phyloP scores from a whole-genome alignment of 345 rosid species.

The Physaria fendleri region DNA sequence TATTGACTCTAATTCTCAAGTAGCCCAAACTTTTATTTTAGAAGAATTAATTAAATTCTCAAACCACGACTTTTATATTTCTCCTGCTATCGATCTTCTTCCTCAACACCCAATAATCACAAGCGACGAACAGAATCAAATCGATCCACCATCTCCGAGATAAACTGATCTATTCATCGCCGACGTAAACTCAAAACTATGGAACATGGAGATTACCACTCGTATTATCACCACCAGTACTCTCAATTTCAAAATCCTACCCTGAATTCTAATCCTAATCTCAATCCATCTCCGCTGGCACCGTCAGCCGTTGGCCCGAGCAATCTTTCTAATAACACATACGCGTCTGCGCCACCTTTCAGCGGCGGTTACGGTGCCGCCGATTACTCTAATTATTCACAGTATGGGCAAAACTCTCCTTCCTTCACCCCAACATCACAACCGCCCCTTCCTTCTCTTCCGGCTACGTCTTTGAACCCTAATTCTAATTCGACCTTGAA shows the following conservation, averaged over 20 bases:
- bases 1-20: no score
- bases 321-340: slow-evolving; percentile 41
- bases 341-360: slow-evolving; percentile 89
- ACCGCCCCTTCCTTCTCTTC: slow-evolving; percentile 25
- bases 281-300: slow-evolving; percentile 36
- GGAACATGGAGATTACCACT: slow-evolving; percentile 78
- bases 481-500: slow-evolving; percentile 34
- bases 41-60: no score
- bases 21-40: no score
- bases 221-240: slow-evolving; percentile 49
- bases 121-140: no score
- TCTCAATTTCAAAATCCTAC: slow-evolving; percentile 42
- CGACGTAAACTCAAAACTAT: slow-evolving; percentile 14
- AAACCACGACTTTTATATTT: no score
- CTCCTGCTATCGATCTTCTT: no score
- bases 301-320: slow-evolving; percentile 26
- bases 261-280: slow-evolving; percentile 49
- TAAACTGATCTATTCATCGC: slow-evolving; percentile 1
- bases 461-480: slow-evolving; percentile 27
- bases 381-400: slow-evolving; percentile 48
- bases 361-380: slow-evolving; percentile 38
- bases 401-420: slow-evolving; percentile 54
- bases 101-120: no score
- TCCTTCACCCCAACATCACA: slow-evolving; percentile 37
- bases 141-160: no score